These are phyloP conservation scores for Quercus parvula DNA, from an alignment of 306 rosid species.

Conservation along the genomic window DNA sequence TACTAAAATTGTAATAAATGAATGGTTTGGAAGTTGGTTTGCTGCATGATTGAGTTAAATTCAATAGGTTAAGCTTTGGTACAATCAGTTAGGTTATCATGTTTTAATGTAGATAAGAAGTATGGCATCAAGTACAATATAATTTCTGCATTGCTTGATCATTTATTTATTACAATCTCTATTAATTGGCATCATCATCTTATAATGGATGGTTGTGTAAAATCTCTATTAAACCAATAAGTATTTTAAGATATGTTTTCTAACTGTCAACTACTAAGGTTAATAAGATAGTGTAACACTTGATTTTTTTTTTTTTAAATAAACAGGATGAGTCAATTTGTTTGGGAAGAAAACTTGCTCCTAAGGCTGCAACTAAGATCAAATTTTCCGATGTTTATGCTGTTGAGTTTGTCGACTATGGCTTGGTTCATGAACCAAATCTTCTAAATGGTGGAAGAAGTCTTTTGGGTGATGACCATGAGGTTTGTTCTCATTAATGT, in stretches of 20 bases:
- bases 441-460: constrained; percentile 36
- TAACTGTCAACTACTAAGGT: constrained; percentile 1
- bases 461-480: constrained; percentile 34
- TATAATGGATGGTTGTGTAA: neutral
- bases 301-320: constrained; percentile 8
- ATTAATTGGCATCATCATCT: neutral
- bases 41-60: neutral
- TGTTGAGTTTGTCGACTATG: constrained; percentile 45
- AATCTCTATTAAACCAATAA: neutral
- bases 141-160: neutral
- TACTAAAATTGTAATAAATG: neutral
- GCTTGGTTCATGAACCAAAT: constrained; percentile 42
- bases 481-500: constrained; percentile 53
- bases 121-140: neutral
- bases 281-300: neutral
- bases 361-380: constrained; percentile 48
- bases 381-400: constrained; percentile 70
- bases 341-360: constrained; percentile 50
- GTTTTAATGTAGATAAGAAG: neutral
- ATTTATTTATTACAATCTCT: neutral
- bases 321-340: constrained; percentile 65
- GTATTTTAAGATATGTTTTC: neutral
- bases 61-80: neutral
- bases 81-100: neutral
- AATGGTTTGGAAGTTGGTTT: neutral